These are phyloP conservation scores for Themeda triandra DNA, from an alignment of 176 grass and related monocot genomes.

Conservation along the genomic window DNA sequence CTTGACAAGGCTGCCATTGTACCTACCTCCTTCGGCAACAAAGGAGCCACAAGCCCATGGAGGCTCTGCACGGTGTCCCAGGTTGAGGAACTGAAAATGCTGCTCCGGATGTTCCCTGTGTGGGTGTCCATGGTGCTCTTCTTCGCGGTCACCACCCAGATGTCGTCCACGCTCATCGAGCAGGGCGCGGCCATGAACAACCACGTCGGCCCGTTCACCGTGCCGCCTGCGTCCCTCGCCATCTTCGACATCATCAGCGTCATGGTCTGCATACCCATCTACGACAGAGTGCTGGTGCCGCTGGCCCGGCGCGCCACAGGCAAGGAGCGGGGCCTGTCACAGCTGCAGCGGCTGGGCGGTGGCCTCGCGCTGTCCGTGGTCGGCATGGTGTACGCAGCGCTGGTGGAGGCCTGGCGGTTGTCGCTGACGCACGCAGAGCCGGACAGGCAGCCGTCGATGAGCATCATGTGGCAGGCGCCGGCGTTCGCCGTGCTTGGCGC, in stretches of 20 bases:
- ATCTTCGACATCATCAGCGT: conserved; percentile 15
- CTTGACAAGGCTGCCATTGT: conserved; percentile 40
- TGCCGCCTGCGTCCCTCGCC: conserved; percentile 32
- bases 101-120: conserved; percentile 37
- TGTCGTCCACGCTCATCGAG: conserved; percentile 36
- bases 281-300: conserved; percentile 29
- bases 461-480: conserved; percentile 37
- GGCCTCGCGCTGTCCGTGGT: conserved; percentile 31
- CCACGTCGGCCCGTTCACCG: conserved; percentile 13
- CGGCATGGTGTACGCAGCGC: conserved; percentile 24
- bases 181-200: conserved; percentile 34
- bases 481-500: conserved; percentile 24
- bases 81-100: conserved; percentile 50
- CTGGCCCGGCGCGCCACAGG: conserved; percentile 22
- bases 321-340: conserved; percentile 40
- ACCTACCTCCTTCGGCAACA: neutral
- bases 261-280: conserved; percentile 29
- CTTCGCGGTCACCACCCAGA: conserved; percentile 25
- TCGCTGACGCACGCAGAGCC: neutral
- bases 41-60: neutral
- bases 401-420: conserved; percentile 16
- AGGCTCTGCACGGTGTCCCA: conserved; percentile 44
- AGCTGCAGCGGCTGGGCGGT: conserved; percentile 45
- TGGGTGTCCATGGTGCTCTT: conserved; percentile 39
- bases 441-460: neutral